Base-by-base conservation (phyloP, 345 rosid genomes). In the Chamaenerion angustifolium region DNA sequence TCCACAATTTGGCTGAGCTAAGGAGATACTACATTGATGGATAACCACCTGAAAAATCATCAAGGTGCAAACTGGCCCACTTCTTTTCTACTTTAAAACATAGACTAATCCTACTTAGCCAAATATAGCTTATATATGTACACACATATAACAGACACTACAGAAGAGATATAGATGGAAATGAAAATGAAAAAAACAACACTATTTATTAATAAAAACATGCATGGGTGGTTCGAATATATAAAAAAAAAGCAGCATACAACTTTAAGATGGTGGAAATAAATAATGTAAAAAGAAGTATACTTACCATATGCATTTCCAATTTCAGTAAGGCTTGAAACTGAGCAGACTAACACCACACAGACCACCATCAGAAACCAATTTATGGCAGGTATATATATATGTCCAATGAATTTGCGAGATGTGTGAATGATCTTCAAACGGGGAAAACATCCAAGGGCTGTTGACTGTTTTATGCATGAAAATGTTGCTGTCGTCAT, bases 401-500 rank as follows among this genome's bases (percentile, higher is more conserved):
- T 88, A 74, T 93, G 96, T 43, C 99, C 99, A 94, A 93, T 93
- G 72, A 88, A 93, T 62, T 93, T 93, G 59, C 96, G 87, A 53
- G 96, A 93, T 16, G 99, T 93, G 62, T 93, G 99, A 57, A 93
- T 73, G 52, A 93, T 88, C 76, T 93, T 93, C 48, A 93, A 94
- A 51, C 96, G 95, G 46, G 99, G 99, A 69, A 93, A 93, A 59
- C 96, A 88, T 49, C 99, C 99, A 56, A 93, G 90, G 43, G 81
- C 90, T 41, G 85, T 82, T 64, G 96, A 84, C 68, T 93, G 99
- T 67, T 93, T 93, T 69, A 93, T 82, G 59, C 99, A 93, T 1
- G 99, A 93, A 76, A 93, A 93, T 12, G 96, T 93, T 12, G 99
- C 99, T n/a, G 95, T 85, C 43, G 96, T 93, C 96, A 93, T 93